These are phyloP conservation scores for Boletus rufocinnamomeus DNA, from an alignment of 768 basidiomycete species.

Conservation along the genomic window DNA sequence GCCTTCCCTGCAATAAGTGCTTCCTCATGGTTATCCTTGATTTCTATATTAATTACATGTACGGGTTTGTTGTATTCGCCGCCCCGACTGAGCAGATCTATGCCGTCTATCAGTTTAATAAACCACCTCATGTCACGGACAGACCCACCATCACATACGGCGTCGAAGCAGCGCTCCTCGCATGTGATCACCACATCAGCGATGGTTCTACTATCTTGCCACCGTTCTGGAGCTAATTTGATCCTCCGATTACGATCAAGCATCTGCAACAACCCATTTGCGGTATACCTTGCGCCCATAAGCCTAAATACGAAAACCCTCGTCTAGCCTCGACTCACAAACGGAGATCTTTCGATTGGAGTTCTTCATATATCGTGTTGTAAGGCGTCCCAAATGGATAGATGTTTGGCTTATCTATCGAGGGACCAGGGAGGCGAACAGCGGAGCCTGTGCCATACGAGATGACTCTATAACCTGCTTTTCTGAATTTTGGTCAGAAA, in stretches of 20 bases:
- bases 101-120: constrained; percentile 15
- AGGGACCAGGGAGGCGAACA: constrained; percentile 92
- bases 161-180: constrained; percentile 98
- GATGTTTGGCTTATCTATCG: constrained; percentile 97
- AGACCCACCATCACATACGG: constrained; percentile 90
- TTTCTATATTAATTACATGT: constrained; percentile 96
- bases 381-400: constrained; percentile 98
- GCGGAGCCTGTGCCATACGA: constrained; percentile 97
- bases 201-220: constrained; percentile 88
- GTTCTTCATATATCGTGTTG: constrained; percentile 90
- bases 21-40: constrained; percentile 99
- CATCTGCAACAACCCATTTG: constrained; percentile 95
- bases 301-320: constrained; percentile 11
- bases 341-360: constrained; percentile 77
- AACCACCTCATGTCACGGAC: constrained; percentile 11
- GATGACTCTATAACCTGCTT: constrained; percentile 88
- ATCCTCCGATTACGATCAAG: constrained; percentile 92
- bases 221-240: constrained; percentile 92
- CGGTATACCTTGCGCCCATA: constrained; percentile 66
- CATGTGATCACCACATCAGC: constrained; percentile 99
- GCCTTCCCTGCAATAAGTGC: constrained; percentile 94
- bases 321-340: constrained; percentile 55
- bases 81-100: constrained; percentile 84
- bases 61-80: constrained; percentile 94
- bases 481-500: constrained; percentile 49